phyloP scores from a whole-genome alignment of 2,329 filamentous ascomycete species.

The Alternaria dauci region DNA sequence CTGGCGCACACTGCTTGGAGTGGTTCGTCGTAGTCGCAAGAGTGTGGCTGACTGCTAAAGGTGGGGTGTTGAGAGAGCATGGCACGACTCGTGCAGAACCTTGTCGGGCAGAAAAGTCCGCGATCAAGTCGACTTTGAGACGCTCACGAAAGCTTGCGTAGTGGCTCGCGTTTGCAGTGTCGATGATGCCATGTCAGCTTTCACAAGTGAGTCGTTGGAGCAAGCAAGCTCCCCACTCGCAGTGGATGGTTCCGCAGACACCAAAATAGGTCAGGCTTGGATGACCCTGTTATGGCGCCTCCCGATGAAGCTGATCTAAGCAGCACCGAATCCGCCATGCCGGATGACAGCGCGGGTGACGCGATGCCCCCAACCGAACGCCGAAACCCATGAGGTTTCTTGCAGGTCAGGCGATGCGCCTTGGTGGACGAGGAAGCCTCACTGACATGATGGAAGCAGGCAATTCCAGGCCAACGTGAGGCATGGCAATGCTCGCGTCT shows the following conservation, averaged over 20 bases:
- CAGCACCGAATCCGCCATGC: constrained; percentile 38
- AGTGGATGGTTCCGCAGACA: constrained; percentile 31
- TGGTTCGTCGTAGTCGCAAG: constrained; percentile 17
- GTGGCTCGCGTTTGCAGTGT: not conserved
- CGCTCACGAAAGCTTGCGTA: not conserved
- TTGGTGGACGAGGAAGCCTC: constrained; percentile 10
- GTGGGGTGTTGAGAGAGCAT: constrained; percentile 11
- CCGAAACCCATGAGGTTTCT: constrained; percentile 24
- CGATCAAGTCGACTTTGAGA: constrained; percentile 6
- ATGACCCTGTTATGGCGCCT: constrained; percentile 31
- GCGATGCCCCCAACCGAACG: constrained; percentile 32
- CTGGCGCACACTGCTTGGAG: constrained; percentile 22
- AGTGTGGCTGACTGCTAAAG: constrained; percentile 24
- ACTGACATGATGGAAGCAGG: constrained; percentile 7
- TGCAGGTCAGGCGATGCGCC: constrained; percentile 29
- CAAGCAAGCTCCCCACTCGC: constrained; percentile 8
- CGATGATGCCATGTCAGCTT: constrained; percentile 5
- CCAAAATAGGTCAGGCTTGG: constrained; percentile 36
- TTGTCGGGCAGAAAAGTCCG: not conserved
- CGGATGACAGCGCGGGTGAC: constrained; percentile 45
- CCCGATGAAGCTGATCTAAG: constrained; percentile 39
- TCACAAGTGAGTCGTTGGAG: constrained; percentile 2
- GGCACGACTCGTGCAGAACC: constrained; percentile 4
- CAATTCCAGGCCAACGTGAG: constrained; percentile 26
- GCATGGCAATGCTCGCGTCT: constrained; percentile 29